Base-by-base conservation (phyloP, 805 yeast species). In the Yarrowia divulgata region DNA sequence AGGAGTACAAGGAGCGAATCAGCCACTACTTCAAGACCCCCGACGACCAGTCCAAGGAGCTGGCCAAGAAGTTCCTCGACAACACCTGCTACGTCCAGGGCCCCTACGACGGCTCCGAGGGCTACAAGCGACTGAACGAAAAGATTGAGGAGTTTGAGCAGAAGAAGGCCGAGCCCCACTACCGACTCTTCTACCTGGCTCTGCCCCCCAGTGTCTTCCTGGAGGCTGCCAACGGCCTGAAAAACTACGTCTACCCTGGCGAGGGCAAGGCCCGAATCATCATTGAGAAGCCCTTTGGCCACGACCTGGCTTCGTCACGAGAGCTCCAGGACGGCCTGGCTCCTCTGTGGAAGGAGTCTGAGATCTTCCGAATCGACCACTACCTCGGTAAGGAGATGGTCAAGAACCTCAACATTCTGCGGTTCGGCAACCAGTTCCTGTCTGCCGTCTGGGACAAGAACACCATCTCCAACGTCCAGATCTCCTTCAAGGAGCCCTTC, bases 381-480 rank as follows among this genome's bases (percentile, higher is more conserved):
- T 95, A 95, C 79, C 84, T 95, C 75, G 99, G 99, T 73, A 95
- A 95, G 82, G 99, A 95, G 82, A 88, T 95, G 93, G 98, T 95
- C 69, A 95, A 94, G 84, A 95, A 94, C 83, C 83, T 95, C 76
- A 81, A 92, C 70, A 92, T 93, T 43, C 82, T 93, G 75, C 87
- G 99, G 77, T 95, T 95, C 76, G 97, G 97, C 74, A 95, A 95
- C 81, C 88, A 89, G 77, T 86, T 94, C 79, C 83, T 95, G 77
- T 86, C 86, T 76, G 91, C 97, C n/a, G 86, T 90, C 69, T 95
- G 98, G 98, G 89, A 90, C 82, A 88, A 84, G 77, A 85, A 90
- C 72, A 89, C 85, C 79, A 87, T 95, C 76, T 84, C 87, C 71
- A 86, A 89, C 48, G 88, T 95, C 71, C 97, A 94, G 83, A 88